Evolutionary conservation across 331 rosid species (phyloP).

Genomic region (Cucumis variabilis): DNA sequence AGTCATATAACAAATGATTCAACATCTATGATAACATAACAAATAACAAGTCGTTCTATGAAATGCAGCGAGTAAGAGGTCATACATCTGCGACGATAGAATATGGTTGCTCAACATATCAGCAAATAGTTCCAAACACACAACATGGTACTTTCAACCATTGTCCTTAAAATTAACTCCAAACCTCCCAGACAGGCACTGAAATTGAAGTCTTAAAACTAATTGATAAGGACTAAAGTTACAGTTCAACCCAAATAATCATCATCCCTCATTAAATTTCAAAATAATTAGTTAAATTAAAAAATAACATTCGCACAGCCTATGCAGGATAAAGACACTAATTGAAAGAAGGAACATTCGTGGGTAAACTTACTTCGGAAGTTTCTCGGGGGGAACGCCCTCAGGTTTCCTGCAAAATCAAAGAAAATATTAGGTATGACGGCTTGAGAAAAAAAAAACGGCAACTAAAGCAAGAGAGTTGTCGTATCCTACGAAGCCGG

Average conservation of each 20-base stretch:
- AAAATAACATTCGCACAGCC: conserved; percentile 10
- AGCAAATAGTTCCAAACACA: not conserved
- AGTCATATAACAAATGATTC: not conserved
- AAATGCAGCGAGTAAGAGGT: not conserved
- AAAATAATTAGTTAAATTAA: not conserved
- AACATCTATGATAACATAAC: not conserved
- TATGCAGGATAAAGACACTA: not conserved
- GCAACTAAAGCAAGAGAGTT: not conserved
- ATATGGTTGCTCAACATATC: not conserved
- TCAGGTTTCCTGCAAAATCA: conserved; percentile 61
- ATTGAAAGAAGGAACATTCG: conserved; percentile 13
- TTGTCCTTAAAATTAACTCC: not conserved
- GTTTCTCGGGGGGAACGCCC: conserved; percentile 50
- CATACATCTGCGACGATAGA: not conserved
- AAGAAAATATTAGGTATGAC: not conserved
- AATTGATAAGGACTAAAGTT: not conserved
- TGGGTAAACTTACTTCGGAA: conserved; percentile 69
- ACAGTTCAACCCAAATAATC: not conserved
- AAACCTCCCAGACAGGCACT: not conserved
- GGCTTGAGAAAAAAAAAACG: conserved; percentile 11
- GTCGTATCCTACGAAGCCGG: conserved; percentile 65
- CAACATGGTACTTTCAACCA: not conserved
- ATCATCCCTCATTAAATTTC: not conserved
- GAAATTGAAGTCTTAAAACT: not conserved
- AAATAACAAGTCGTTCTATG: not conserved